Conservation (phyloP, 108 stramenopile species). For the Nannochloropsis oceanica region DNA sequence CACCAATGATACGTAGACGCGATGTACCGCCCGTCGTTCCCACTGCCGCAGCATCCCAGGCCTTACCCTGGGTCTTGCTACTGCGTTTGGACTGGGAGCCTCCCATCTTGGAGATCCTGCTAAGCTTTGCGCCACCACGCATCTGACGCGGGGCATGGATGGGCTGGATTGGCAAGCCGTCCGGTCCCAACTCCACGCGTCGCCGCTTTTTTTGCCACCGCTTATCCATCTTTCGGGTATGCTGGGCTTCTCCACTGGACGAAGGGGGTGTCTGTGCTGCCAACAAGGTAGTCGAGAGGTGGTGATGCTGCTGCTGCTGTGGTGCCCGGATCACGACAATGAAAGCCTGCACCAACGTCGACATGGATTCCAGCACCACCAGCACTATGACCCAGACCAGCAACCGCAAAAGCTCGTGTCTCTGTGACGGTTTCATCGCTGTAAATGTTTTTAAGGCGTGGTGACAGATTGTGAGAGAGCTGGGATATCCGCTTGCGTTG, state of each 20-base stretch:
- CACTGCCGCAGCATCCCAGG: not conserved
- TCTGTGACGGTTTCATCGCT: too few species aligned
- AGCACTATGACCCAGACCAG: too few species aligned
- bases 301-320: too few species aligned
- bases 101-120: not conserved
- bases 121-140: not conserved
- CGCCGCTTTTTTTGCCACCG: not conserved
- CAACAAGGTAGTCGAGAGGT: not conserved
- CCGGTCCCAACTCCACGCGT: not conserved
- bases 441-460: too few species aligned
- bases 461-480: too few species aligned
- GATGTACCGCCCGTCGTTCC: not conserved
- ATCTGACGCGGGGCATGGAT: not conserved
- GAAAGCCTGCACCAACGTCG: too few species aligned
- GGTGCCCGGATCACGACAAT: too few species aligned
- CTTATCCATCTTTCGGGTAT: not conserved
- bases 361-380: too few species aligned
- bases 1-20: slow-evolving; percentile 57
- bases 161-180: not conserved
- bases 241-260: not conserved
- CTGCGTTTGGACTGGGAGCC: not conserved
- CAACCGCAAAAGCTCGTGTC: too few species aligned
- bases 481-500: too few species aligned
- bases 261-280: not conserved
- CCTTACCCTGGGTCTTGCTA: not conserved